Conservation (phyloP, 139 green algal genomes). For the Asterochloris sp. region DNA sequence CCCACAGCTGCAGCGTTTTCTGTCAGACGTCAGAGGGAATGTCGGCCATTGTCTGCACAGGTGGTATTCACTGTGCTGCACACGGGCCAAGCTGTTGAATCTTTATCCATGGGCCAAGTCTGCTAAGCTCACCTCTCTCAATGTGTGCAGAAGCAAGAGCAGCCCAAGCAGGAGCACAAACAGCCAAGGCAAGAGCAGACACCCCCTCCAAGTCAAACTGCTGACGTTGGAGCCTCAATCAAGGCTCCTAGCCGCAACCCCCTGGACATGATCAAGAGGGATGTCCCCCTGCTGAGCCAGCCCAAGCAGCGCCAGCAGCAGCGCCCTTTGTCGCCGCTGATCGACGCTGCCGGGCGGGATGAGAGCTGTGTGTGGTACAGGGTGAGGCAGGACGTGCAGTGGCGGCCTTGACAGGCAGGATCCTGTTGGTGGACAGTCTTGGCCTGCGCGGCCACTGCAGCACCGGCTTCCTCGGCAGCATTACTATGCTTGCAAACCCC, state of each 20-base stretch:
- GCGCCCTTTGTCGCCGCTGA: slow-evolving; percentile 38
- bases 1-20: too few relatives aligned
- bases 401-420: not conserved
- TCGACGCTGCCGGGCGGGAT: slow-evolving; percentile 30
- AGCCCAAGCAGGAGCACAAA: not conserved
- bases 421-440: not conserved
- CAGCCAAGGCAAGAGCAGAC: not conserved
- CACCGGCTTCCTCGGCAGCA: too few relatives aligned
- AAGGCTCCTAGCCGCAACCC: slow-evolving; percentile 51
- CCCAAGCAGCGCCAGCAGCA: slow-evolving; percentile 25
- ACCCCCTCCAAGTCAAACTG: not conserved
- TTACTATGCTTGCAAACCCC: too few relatives aligned
- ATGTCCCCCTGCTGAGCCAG: slow-evolving; percentile 43
- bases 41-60: too few relatives aligned
- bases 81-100: too few relatives aligned
- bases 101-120: too few relatives aligned
- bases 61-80: too few relatives aligned
- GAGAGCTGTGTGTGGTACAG: slow-evolving; percentile 40
- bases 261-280: slow-evolving; percentile 66
- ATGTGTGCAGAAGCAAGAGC: not conserved
- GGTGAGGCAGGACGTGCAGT: slow-evolving; percentile 11
- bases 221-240: slow-evolving; percentile 52
- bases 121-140: too few relatives aligned
- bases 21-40: too few relatives aligned
- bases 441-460: too few relatives aligned